Base-by-base conservation (phyloP, 1,139 yeast species). In the Kodamaea sp. region DNA sequence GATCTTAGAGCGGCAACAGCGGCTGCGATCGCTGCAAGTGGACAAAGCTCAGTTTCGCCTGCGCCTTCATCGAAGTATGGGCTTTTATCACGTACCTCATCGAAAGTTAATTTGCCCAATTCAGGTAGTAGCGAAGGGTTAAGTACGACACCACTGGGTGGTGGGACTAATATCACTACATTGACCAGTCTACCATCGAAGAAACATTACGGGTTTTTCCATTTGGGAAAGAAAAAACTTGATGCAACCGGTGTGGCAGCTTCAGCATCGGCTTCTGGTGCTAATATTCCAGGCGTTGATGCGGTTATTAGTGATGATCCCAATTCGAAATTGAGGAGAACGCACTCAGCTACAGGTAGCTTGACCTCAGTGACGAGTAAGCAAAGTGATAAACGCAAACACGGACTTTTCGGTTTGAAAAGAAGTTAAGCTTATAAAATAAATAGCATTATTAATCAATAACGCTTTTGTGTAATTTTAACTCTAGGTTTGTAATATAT, bases 161-260 rank as follows among this genome's bases (percentile, higher is more conserved):
- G 49, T 11, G 52, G 44, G 20, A 37, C 40, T 9, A 42, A 47
- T 8, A 37, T 43, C 29, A 34, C 41, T 28, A 34, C 25, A 22
- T 37, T 31, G 35, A 22, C 42, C 15, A 28, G 12, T 8, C 8
- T 38, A 15, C 43, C 31, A 8, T 25, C 48, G 3, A 52, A 49
- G 42, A 54, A 54, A 39, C 53, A 54, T 31, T 61, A 58, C 40
- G 59, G 65, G 7, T 45, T 62, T 28, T 57, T 62, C 39, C 46
- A 41, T 27, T 38, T 57, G 32, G 50, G 55, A 24, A 49, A 48
- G 38, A 54, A 50, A 44, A 47, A 52, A 29, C 33, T 22, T 12
- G 47, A 43, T 3, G 26, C 42, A 5, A 28, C 20, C 11, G 6
- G 31, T 5, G 47, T 29, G 10, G 33, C 36, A 31, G 29, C 38